A percentile compares a stretch with the other conserved stretches of the same genome.
Conservation (phyloP, 345 rosid genomes). For the Orychophragmus violaceus region DNA sequence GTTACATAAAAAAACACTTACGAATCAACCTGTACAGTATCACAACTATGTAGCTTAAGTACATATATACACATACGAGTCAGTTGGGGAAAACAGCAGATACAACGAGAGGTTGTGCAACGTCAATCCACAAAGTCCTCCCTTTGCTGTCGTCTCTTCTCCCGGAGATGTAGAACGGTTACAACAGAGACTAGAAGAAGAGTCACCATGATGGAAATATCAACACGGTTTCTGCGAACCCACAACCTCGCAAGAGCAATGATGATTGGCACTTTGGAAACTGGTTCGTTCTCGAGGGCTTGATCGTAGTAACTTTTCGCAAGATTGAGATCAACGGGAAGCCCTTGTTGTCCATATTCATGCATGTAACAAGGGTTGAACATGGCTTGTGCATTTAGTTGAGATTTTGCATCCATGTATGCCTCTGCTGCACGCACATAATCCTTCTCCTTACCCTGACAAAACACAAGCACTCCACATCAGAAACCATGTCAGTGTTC, state of each 20-base stretch:
- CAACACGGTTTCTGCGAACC: constrained; percentile 65
- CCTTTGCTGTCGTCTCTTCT: constrained; percentile 46
- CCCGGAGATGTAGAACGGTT: constrained; percentile 63
- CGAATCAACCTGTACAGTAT: neutral
- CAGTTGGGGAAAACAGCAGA: neutral
- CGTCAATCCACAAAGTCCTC: constrained; percentile 24
- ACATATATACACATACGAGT: neutral
- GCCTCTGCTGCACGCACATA: constrained; percentile 89
- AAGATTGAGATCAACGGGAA: constrained; percentile 83
- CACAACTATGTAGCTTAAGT: neutral
- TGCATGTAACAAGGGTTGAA: constrained; percentile 98
- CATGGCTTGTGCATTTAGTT: constrained; percentile 82
- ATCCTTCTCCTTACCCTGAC: constrained; percentile 76
- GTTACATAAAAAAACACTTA: neutral
- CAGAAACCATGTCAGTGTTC: too few relatives aligned
- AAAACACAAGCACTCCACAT: neutral
- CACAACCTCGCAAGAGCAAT: constrained; percentile 77
- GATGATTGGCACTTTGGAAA: constrained; percentile 67
- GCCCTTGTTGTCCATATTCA: constrained; percentile 82
- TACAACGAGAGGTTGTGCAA: constrained; percentile 7
- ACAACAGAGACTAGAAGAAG: constrained; percentile 51
- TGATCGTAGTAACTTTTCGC: constrained; percentile 92
- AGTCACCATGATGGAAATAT: constrained; percentile 57
- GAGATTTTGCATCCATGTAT: constrained; percentile 85
- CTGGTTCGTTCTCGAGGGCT: constrained; percentile 61